Evolutionary conservation across 1,284 basidiomycete species (phyloP).

Genomic region (Apiotrichum gamsii): DNA sequence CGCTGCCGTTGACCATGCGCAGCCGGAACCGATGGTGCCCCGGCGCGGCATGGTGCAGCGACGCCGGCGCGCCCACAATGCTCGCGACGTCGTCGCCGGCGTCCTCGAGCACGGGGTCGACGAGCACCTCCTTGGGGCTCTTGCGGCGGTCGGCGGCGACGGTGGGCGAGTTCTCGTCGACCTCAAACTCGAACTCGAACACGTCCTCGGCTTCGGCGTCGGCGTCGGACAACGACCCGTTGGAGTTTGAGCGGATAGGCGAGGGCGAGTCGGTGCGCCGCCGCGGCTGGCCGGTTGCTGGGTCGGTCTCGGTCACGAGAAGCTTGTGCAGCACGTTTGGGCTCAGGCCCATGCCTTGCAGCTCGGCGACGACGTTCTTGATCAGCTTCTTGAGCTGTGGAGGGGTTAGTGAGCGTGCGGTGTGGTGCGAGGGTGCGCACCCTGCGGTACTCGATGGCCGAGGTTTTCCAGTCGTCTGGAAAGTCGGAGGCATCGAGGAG

Average conservation of each 20-base stretch:
- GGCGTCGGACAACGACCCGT: background rate
- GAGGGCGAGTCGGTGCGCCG: no score
- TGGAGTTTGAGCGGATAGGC: constrained; percentile 2
- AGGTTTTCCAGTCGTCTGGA: constrained; percentile 48
- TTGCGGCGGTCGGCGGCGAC: constrained; percentile 6
- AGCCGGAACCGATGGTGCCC: constrained; percentile 26
- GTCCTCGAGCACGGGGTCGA: constrained; percentile 27
- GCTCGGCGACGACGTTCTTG: constrained; percentile 74
- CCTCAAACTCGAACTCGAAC: constrained; percentile 45
- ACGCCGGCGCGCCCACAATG: no score
- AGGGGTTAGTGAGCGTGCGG: background rate
- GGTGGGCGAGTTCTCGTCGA: constrained; percentile 22
- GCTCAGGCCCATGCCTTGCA: constrained; percentile 68
- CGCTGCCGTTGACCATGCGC: constrained; percentile 22
- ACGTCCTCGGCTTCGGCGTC: constrained; percentile 18
- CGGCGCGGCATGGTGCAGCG: background rate
- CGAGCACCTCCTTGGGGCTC: constrained; percentile 21
- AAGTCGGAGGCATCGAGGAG: constrained; percentile 45
- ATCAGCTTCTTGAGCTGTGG: constrained; percentile 87
- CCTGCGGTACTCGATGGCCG: constrained; percentile 80
- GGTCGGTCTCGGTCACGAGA: constrained; percentile 43
- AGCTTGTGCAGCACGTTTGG: constrained; percentile 55
- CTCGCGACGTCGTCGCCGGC: constrained; percentile 8
- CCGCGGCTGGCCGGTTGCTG: background rate
- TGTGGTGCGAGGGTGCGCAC: constrained; percentile 44